Percentiles rank a stretch among this genome's conserved stretches.
These are phyloP conservation scores for Talaromyces nanjingensis DNA, from an alignment of 495 filamentous ascomycete species.

Conservation along the genomic window DNA sequence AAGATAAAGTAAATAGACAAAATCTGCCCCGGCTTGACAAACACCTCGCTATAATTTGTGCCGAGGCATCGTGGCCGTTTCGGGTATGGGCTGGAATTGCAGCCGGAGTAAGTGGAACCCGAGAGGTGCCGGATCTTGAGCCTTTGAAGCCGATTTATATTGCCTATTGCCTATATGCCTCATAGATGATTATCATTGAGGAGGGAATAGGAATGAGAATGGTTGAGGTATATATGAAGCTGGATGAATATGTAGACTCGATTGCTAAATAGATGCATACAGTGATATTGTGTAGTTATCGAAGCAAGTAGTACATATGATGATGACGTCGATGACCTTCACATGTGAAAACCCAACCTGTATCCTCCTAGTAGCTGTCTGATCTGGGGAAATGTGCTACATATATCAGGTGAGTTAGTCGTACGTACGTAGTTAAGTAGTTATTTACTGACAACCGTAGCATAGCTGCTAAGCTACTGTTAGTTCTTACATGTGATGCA, in stretches of 20 bases:
- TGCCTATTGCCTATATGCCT: not conserved
- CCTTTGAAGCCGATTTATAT: not conserved
- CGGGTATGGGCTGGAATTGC: not conserved
- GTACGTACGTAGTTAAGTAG: not conserved
- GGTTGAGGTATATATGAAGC: not conserved
- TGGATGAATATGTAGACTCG: not conserved
- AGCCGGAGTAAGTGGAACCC: not conserved
- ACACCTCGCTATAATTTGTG: constrained; percentile 1
- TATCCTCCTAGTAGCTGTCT: not conserved
- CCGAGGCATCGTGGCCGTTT: constrained; percentile 5
- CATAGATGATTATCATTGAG: not conserved
- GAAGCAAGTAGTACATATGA: not conserved
- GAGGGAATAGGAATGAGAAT: not conserved
- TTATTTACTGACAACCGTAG: not conserved
- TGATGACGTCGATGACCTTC: constrained; percentile 6
- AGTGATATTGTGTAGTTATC: not conserved
- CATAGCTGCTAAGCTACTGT: not conserved
- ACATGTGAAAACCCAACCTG: not conserved
- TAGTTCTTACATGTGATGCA: constrained; percentile 1
- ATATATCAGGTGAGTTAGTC: not conserved
- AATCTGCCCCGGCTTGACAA: not conserved
- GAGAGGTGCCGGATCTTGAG: not conserved
- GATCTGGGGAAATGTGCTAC: not conserved
- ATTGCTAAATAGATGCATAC: not conserved
- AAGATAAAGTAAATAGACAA: not conserved